These are phyloP conservation scores for Penicillium atrosanguineum DNA, from an alignment of 495 filamentous ascomycete genomes.

Conservation along the genomic window DNA sequence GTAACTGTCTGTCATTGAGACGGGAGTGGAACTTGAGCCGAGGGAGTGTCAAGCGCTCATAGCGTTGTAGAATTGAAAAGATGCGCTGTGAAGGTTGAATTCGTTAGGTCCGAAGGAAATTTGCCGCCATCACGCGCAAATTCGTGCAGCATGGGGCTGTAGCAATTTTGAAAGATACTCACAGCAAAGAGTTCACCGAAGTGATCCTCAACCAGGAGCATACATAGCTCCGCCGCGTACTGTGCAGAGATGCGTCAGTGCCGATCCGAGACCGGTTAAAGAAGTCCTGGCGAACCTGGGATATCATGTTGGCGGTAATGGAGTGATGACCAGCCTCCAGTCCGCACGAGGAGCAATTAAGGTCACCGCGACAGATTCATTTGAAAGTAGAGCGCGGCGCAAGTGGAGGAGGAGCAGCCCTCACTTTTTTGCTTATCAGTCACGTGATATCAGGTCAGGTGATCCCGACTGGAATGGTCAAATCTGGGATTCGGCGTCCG, in stretches of 20 bases:
- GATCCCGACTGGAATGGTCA: constrained; percentile 11
- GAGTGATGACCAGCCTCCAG: constrained; percentile 56
- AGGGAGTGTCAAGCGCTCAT: constrained; percentile 72
- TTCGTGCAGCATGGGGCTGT: background rate
- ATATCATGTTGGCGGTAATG: constrained; percentile 54
- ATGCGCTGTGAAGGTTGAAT: constrained; percentile 55
- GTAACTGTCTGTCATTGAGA: constrained; percentile 66
- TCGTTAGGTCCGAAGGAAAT: background rate
- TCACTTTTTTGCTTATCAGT: constrained; percentile 41
- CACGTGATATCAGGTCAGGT: constrained; percentile 34
- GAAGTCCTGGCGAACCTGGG: constrained; percentile 44
- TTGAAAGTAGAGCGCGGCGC: constrained; percentile 13
- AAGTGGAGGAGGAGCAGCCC: constrained; percentile 2
- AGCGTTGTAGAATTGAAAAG: constrained; percentile 70
- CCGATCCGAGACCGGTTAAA: constrained; percentile 5
- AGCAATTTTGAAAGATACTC: constrained; percentile 38
- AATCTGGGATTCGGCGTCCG: background rate
- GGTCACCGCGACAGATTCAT: constrained; percentile 60
- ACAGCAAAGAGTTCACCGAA: constrained; percentile 90
- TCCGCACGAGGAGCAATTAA: constrained; percentile 64
- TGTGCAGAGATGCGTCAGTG: constrained; percentile 32
- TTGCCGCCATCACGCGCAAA: background rate
- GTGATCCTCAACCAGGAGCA: constrained; percentile 81
- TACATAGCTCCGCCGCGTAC: constrained; percentile 76
- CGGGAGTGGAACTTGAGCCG: constrained; percentile 64